These are phyloP conservation scores for Globisporangium paddicum DNA, from an alignment of 352 stramenopile species.

Conservation along the genomic window DNA sequence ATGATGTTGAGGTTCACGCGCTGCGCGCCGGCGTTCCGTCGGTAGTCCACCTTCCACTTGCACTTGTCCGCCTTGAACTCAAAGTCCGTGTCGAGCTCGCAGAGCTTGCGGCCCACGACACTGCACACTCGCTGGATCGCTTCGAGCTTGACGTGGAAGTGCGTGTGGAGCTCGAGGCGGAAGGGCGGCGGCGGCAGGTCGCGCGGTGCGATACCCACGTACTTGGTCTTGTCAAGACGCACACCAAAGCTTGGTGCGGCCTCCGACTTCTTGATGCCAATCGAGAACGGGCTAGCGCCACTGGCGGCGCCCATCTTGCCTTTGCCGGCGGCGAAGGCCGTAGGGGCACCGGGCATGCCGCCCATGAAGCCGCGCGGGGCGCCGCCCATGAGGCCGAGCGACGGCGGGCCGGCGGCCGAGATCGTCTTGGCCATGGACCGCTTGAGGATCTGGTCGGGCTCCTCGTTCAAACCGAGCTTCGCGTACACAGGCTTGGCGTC, in stretches of 20 bases:
- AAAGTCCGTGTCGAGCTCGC: constrained; percentile 82
- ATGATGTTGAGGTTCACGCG: constrained; percentile 76
- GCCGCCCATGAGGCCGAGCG: constrained; percentile 31
- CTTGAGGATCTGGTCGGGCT: constrained; percentile 39
- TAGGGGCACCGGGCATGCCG: constrained; percentile 23
- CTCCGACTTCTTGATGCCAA: constrained; percentile 19
- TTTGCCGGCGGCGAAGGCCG: constrained; percentile 38
- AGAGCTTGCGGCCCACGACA: constrained; percentile 76
- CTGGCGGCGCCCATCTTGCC: constrained; percentile 21
- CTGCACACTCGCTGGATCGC: constrained; percentile 70
- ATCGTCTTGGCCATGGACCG: constrained; percentile 50
- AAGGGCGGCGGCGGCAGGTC: constrained; percentile 74
- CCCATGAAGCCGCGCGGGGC: constrained; percentile 18
- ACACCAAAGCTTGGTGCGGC: constrained; percentile 41
- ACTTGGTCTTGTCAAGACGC: constrained; percentile 72
- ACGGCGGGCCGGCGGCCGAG: constrained; percentile 27
- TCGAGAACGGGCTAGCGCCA: constrained; percentile 20
- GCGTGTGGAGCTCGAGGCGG: constrained; percentile 81
- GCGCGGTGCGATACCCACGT: constrained; percentile 57
- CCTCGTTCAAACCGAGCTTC: constrained; percentile 38
- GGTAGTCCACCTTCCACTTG: constrained; percentile 87
- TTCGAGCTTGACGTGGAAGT: constrained; percentile 84
- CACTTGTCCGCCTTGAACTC: constrained; percentile 82
- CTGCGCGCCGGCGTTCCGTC: constrained; percentile 39
- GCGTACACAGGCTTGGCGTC: constrained; percentile 26